phyloP scores from a whole-genome alignment of 2,329 filamentous ascomycete species.

The Chaetomiaceae sp. region DNA sequence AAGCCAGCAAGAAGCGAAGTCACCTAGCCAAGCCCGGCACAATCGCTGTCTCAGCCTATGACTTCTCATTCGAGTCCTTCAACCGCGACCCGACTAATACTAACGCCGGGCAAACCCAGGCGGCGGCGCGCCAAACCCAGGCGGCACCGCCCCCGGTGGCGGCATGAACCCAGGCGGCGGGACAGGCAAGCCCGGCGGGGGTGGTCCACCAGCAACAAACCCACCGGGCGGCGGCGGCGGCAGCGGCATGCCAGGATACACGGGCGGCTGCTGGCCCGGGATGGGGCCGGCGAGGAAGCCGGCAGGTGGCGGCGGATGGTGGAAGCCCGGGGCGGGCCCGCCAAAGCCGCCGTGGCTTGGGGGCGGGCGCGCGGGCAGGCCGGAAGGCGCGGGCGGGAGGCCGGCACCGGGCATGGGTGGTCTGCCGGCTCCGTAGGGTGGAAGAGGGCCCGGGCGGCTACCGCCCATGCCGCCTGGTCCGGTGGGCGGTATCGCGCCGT shows the following conservation, averaged over 20 bases:
- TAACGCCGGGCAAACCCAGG: slow-evolving; percentile 26
- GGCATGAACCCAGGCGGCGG: slow-evolving; percentile 41
- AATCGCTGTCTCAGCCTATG: neutral
- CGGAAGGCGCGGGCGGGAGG: slow-evolving; percentile 44
- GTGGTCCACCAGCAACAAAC: slow-evolving; percentile 28
- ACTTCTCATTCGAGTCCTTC: neutral
- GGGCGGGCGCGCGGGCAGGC: slow-evolving; percentile 45
- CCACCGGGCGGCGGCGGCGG: slow-evolving; percentile 15
- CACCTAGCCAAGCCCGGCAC: too few species aligned
- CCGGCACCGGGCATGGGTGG: slow-evolving; percentile 9
- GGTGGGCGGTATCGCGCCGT: slow-evolving; percentile 15
- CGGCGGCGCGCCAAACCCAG: slow-evolving; percentile 24
- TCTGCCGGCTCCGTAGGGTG: slow-evolving; percentile 10
- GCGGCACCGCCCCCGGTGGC: slow-evolving; percentile 33
- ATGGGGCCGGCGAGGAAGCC: slow-evolving; percentile 25
- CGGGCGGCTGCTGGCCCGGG: slow-evolving; percentile 23
- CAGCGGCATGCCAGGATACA: slow-evolving; percentile 19
- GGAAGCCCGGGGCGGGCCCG: slow-evolving; percentile 40
- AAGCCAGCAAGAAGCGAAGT: too few species aligned
- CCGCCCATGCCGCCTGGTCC: slow-evolving; percentile 22
- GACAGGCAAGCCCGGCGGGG: slow-evolving; percentile 13
- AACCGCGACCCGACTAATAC: neutral
- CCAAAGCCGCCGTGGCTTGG: slow-evolving; percentile 40
- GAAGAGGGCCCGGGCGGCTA: slow-evolving; percentile 10
- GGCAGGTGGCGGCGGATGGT: slow-evolving; percentile 30